Conservation (phyloP, 805 yeast species). For the Suhomyces sp. region DNA sequence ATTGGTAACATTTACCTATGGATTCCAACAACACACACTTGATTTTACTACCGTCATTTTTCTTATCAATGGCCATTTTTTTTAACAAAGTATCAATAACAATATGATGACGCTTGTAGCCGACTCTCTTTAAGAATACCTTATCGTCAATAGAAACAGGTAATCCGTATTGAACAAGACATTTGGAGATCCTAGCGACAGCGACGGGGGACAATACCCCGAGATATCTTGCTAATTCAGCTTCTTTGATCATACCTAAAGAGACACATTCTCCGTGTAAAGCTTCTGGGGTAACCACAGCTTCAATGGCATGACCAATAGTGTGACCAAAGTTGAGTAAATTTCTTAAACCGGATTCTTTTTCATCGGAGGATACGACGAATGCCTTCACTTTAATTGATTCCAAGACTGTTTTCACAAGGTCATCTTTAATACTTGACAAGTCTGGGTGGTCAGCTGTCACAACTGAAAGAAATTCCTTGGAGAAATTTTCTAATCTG, state of each 20-base stretch:
- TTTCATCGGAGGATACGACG: slow-evolving; percentile 91
- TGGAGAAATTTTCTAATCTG: slow-evolving; percentile 76
- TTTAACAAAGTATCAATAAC: slow-evolving; percentile 73
- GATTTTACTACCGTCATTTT: slow-evolving; percentile 90
- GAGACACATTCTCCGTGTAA: slow-evolving; percentile 99
- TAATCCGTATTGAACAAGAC: slow-evolving; percentile 79
- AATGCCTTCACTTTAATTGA: slow-evolving; percentile 89
- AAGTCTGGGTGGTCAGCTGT: slow-evolving; percentile 48
- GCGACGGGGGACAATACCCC: slow-evolving; percentile 91
- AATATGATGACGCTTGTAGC: slow-evolving; percentile 58
- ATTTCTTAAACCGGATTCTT: slow-evolving; percentile 92
- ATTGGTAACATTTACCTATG: slow-evolving; percentile 88
- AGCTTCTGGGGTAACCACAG: slow-evolving; percentile 94
- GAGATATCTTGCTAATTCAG: slow-evolving; percentile 88
- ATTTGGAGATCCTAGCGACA: slow-evolving; percentile 83
- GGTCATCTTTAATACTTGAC: slow-evolving; percentile 65
- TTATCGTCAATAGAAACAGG: slow-evolving; percentile 80
- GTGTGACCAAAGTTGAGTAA: slow-evolving; percentile 93
- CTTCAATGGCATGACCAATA: slow-evolving; percentile 97
- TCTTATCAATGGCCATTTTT: slow-evolving; percentile 95
- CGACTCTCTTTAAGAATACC: slow-evolving; percentile 60
- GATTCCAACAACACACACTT: slow-evolving; percentile 79
- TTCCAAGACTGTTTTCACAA: slow-evolving; percentile 76
- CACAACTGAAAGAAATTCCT: slow-evolving; percentile 67
- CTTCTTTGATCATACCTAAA: slow-evolving; percentile 92